These are phyloP conservation scores for Triangularia verruculosa DNA, from an alignment of 2,329 filamentous ascomycete species.

Conservation along the genomic window DNA sequence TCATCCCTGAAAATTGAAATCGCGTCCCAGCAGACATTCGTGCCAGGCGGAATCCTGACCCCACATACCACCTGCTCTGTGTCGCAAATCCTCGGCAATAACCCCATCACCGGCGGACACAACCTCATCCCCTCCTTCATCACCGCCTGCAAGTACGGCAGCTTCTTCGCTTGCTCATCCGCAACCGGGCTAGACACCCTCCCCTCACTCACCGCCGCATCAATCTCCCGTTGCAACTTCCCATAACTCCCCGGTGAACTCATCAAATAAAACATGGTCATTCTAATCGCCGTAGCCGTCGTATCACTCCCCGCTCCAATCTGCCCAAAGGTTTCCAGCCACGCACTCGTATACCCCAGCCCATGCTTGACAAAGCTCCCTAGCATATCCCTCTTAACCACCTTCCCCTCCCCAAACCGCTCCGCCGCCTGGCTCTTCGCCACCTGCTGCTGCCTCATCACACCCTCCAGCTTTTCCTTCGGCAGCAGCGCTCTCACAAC, in stretches of 20 bases:
- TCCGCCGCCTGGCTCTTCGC: conserved; percentile 29
- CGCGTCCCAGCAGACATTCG: conserved; percentile 43
- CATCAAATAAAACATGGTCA: conserved; percentile 16
- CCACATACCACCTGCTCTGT: conserved; percentile 33
- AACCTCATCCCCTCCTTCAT: conserved; percentile 49
- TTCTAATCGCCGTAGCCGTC: conserved; percentile 14
- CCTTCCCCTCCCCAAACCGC: conserved; percentile 30
- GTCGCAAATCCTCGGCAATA: conserved; percentile 39
- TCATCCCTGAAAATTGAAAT: conserved; percentile 41
- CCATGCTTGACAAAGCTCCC: conserved; percentile 41
- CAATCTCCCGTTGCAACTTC: conserved; percentile 27
- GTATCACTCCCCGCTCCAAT: conserved; percentile 28
- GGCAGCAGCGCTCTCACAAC: conserved; percentile 5
- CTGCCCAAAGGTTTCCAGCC: conserved; percentile 44
- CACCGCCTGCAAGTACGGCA: conserved; percentile 49
- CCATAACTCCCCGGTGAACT: conserved; percentile 8
- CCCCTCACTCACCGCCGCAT: conserved; percentile 36
- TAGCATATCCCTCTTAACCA: conserved; percentile 37
- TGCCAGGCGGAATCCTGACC: conserved; percentile 44
- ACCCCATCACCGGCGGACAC: conserved; percentile 41
- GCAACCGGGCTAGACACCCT: conserved; percentile 34
- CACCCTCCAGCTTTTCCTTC: conserved; percentile 12
- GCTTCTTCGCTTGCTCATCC: conserved; percentile 37
- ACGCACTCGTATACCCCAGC: conserved; percentile 37
- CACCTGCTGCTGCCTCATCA: conserved; percentile 18